phyloP scores from a whole-genome alignment of 495 filamentous ascomycete genomes.

The Penicillium longicatenatum region DNA sequence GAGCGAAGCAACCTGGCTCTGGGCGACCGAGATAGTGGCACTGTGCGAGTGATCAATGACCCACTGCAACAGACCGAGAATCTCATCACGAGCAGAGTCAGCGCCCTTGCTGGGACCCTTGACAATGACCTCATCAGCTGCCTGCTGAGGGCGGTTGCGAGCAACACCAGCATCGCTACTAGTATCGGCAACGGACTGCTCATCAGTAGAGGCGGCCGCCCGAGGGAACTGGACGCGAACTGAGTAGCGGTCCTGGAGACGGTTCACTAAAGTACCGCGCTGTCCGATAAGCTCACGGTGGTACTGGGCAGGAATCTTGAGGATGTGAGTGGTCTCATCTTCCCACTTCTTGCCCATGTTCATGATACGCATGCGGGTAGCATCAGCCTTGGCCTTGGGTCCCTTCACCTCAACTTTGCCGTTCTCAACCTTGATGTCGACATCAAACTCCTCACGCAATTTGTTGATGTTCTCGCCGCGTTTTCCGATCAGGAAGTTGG shows the following conservation, averaged over 20 bases:
- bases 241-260: constrained; percentile 80
- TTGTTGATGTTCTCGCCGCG: constrained; percentile 92
- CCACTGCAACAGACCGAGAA: constrained; percentile 82
- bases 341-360: constrained; percentile 76
- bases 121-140: constrained; percentile 84
- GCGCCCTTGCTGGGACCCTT: constrained; percentile 89
- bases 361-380: constrained; percentile 74
- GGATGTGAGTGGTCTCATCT: constrained; percentile 79
- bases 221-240: constrained; percentile 94
- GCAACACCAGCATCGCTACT: constrained; percentile 66
- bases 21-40: constrained; percentile 79
- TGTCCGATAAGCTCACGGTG: constrained; percentile 75
- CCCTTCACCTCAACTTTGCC: constrained; percentile 72
- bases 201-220: constrained; percentile 64
- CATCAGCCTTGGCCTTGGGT: constrained; percentile 79
- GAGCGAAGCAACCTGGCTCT: constrained; percentile 82
- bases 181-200: constrained; percentile 66
- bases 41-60: constrained; percentile 79
- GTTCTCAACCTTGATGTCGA: constrained; percentile 87
- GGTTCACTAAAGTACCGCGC: constrained; percentile 65
- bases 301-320: constrained; percentile 87
- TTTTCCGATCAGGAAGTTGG: constrained; percentile 90
- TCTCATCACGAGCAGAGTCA: constrained; percentile 85
- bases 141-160: constrained; percentile 69
- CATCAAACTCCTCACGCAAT: constrained; percentile 94